Evolutionary conservation across 1,139 yeast genomes (phyloP), one percentile per base, ranked within the genome.

Genomic region (Blastobotrys ciferrii): DNA sequence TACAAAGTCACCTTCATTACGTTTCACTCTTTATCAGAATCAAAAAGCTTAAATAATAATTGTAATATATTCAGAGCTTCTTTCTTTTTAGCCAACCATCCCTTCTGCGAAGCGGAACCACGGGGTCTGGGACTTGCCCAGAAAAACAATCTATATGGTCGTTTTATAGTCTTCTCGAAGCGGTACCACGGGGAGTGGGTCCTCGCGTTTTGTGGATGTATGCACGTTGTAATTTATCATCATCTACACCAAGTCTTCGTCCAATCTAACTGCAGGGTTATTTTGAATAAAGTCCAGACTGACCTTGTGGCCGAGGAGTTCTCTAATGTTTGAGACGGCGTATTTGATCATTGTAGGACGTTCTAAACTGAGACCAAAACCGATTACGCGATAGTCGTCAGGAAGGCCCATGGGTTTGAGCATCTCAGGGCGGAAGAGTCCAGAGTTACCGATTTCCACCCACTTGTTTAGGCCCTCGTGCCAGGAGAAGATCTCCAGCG

Each of bases 391-490:
- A 74, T 94, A 72, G 67, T 88, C 86, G 75, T 84, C 84, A 54
- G 98, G 98, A 65, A 94, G 78, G 32, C 98, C 98, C 98, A 92
- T 91, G 43, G 96, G 75, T 72, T 89, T 96, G 68, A 94, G 78
- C 99, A 94, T 94, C 72, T 94, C 99, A 19, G 99, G 98, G 73
- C 99, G 83, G 78, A 94, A 94, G 96, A 94, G 86, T 69, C 98
- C 99, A 19, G 97, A 88, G 76, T 94, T 94, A 69, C 99, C 99
- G 65, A 94, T 91, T 75, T 94, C 99, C 55, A 94, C 98, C 98
- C 98, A 94, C 69, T 89, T 92, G 63, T 79, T 84, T 62, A 94
- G 78, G 43, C 96, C 97, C 62, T 82, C 83, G 72, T 94, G 99
- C 84, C 88, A 92, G 50, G 98, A 94, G 70, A 85, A 94, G 60